Conservation (phyloP, 768 basidiomycete species). For the Podaxis sp. region DNA sequence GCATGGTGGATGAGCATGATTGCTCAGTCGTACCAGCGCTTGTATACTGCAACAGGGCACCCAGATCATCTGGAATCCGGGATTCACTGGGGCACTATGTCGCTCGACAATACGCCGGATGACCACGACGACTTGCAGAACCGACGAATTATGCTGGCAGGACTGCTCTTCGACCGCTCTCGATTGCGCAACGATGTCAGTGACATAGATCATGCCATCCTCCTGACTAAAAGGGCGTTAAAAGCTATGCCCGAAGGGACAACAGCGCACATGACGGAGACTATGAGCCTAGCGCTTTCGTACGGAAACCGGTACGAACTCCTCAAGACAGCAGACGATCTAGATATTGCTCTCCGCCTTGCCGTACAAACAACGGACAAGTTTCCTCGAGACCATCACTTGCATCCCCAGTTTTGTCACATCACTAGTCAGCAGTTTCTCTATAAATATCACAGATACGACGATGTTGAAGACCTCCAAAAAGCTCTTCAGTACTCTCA, state of each 20-base stretch:
- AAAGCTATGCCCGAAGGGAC: background rate
- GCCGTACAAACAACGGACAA: background rate
- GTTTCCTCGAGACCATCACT: background rate
- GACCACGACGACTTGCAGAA: constrained; percentile 12
- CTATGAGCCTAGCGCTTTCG: background rate
- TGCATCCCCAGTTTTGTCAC: background rate
- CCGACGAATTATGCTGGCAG: background rate
- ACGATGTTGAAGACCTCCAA: constrained; percentile 7
- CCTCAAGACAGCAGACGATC: background rate
- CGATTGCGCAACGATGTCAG: background rate
- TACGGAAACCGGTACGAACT: background rate
- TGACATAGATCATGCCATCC: background rate
- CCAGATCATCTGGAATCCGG: background rate
- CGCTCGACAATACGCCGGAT: background rate
- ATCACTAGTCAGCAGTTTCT: constrained; percentile 4
- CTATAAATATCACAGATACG: background rate
- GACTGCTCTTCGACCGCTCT: background rate
- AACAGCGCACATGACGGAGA: background rate
- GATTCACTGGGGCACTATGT: constrained; percentile 3
- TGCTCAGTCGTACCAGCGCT: constrained; percentile 8
- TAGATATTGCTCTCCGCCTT: background rate
- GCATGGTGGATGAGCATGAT: constrained; percentile 13
- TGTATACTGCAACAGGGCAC: constrained; percentile 2
- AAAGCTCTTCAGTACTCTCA: background rate
- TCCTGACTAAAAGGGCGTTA: background rate